Conservation (phyloP, 2,329 filamentous ascomycete genomes). For the Achaetomium macrosporum region DNA sequence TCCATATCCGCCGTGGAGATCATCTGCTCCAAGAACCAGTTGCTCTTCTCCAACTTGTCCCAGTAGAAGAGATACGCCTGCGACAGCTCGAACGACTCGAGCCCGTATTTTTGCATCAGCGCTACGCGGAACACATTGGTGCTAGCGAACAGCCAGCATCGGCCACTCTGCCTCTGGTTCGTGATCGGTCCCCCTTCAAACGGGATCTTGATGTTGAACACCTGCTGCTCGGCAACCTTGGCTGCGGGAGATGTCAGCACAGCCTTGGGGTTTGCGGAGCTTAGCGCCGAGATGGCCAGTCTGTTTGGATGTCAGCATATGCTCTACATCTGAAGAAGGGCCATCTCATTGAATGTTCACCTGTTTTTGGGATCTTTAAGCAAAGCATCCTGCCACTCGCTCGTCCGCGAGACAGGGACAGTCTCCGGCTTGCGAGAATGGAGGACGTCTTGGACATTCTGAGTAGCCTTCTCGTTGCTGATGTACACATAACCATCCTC, state of each 20-base stretch:
- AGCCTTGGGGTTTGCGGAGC: constrained; percentile 56
- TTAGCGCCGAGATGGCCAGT: constrained; percentile 62
- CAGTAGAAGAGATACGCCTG: constrained; percentile 88
- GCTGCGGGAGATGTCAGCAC: constrained; percentile 60
- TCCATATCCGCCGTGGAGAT: constrained; percentile 66
- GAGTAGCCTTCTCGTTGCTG: neutral
- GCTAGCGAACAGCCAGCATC: constrained; percentile 88
- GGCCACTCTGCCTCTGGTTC: constrained; percentile 73
- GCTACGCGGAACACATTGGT: constrained; percentile 91
- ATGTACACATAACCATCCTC: constrained; percentile 1
- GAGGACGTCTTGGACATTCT: neutral
- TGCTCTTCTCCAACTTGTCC: constrained; percentile 89
- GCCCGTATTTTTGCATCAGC: constrained; percentile 52
- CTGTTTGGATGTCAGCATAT: neutral
- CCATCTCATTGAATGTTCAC: neutral
- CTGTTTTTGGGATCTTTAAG: constrained; percentile 61
- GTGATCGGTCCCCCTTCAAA: constrained; percentile 78
- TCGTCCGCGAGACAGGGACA: constrained; percentile 47
- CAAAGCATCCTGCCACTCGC: constrained; percentile 56
- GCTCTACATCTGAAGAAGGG: too few species aligned
- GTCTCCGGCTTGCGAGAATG: constrained; percentile 34
- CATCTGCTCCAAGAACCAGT: constrained; percentile 73
- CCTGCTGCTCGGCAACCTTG: constrained; percentile 64
- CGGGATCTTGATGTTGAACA: constrained; percentile 78
- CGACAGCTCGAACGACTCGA: constrained; percentile 76